A percentile compares a stretch with the other conserved stretches of the same genome.
phyloP scores from a whole-genome alignment of 352 stramenopile genomes.

The Globisporangium radiosum region DNA sequence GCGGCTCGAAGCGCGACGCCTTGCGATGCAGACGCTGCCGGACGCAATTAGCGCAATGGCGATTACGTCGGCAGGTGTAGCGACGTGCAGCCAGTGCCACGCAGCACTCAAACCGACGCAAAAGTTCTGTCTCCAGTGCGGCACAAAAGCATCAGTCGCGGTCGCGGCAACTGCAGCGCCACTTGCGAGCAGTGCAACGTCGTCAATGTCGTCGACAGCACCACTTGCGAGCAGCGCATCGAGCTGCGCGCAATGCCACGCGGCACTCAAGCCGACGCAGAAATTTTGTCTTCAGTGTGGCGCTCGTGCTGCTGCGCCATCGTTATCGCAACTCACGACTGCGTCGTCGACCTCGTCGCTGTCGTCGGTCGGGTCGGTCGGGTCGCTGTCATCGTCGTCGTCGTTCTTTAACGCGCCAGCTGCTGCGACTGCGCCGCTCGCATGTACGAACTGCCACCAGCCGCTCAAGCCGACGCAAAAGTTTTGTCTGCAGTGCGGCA shows the following conservation, averaged over 20 bases:
- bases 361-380: slow-evolving; percentile 21
- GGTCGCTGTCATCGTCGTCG: slow-evolving; percentile 13
- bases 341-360: slow-evolving; percentile 24
- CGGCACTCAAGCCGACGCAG: slow-evolving; percentile 49
- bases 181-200: neutral
- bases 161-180: neutral
- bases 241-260: slow-evolving; percentile 38
- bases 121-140: slow-evolving; percentile 71
- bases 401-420: slow-evolving; percentile 7
- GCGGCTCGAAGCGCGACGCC: slow-evolving; percentile 37
- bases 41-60: no score
- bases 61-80: neutral
- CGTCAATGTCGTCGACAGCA: slow-evolving; percentile 7
- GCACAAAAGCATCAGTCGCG: slow-evolving; percentile 20
- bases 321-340: slow-evolving; percentile 8
- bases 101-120: slow-evolving; percentile 25
- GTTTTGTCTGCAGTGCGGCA: slow-evolving; percentile 76
- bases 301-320: slow-evolving; percentile 14
- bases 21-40: slow-evolving; percentile 20
- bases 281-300: slow-evolving; percentile 82
- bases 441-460: slow-evolving; percentile 42
- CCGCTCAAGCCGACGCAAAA: slow-evolving; percentile 59
- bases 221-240: slow-evolving; percentile 24
- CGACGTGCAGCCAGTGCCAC: slow-evolving; percentile 10
- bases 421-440: slow-evolving; percentile 8